These are phyloP conservation scores for Hypoxylon sp. DNA, from an alignment of 2,329 filamentous ascomycete genomes.

Conservation along the genomic window DNA sequence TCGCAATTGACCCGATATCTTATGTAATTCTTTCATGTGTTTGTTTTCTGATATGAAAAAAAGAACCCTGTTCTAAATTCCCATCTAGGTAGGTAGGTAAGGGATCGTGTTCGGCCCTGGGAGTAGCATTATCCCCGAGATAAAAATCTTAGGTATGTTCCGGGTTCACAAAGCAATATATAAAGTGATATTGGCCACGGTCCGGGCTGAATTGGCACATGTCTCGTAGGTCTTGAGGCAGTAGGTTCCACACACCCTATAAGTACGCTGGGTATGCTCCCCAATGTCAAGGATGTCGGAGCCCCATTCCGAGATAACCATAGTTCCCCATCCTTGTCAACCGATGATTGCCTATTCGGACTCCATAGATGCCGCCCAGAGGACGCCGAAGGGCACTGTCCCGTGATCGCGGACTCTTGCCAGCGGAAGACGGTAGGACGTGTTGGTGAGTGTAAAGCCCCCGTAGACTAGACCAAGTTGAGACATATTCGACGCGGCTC, in stretches of 20 bases:
- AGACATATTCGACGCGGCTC: slow-evolving; percentile 26
- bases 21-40: slow-evolving; percentile 11
- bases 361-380: not conserved
- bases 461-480: slow-evolving; percentile 19
- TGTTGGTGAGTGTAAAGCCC: not conserved
- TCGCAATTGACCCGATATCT: slow-evolving; percentile 4
- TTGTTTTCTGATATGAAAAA: slow-evolving; percentile 3
- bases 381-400: not conserved
- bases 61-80: slow-evolving; percentile 9
- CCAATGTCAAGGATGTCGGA: slow-evolving; percentile 20
- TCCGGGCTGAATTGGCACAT: slow-evolving; percentile 21
- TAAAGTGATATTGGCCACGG: slow-evolving; percentile 17
- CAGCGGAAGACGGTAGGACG: slow-evolving; percentile 16
- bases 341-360: slow-evolving; percentile 12
- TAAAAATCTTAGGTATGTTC: not conserved
- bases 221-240: slow-evolving; percentile 6
- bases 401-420: slow-evolving; percentile 38
- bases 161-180: slow-evolving; percentile 8
- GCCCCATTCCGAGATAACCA: slow-evolving; percentile 24
- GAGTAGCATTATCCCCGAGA: slow-evolving; percentile 1
- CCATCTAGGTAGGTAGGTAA: slow-evolving; percentile 2
- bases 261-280: slow-evolving; percentile 23
- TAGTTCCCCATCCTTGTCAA: slow-evolving; percentile 15
- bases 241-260: slow-evolving; percentile 30
- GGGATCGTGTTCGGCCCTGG: not conserved